Evolutionary conservation across 352 stramenopile species (phyloP), one percentile per base, ranked within the genome.

Genomic region (Globisporangium heterothallicum): DNA sequence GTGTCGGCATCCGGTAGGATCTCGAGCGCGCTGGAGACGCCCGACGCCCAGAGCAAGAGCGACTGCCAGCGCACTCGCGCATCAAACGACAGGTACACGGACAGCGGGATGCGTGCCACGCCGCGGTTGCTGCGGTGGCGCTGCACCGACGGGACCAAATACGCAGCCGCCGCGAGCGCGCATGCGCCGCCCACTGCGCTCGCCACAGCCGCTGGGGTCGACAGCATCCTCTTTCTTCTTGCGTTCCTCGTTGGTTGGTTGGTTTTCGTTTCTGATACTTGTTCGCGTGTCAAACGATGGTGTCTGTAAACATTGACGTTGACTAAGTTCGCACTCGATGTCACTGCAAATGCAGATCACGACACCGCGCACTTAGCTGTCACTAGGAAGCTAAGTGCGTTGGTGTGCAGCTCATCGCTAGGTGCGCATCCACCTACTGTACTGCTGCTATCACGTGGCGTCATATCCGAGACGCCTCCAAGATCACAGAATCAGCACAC

Each of bases 31-130:
- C 54, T 60, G 0, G 74, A 78, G 34, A 76, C 74, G 1, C 77
- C 68, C 0, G 61, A 77, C 14, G 68, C 24, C 59, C 63, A 65
- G 12, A 83, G 63, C n/a, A 79, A 25, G 29, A 69, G 59, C 24
- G 59, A 64, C n/a, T 79, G 72, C 4, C 80, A 49, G 7, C 63
- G 65, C 30, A 84, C 70, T 6, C 62, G 54, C 9, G 70, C 25
- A 29, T 67, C 66, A 53, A 88, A 88, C 46, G 62, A 65, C 36
- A 84, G 53, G 19, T 75, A 63, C 30, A 49, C 51, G 19, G 45
- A 24, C 8, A 68, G 22, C 43, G 78, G 67, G 4, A 88, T 65
- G 30, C 24, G 45, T 2, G 30, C 4, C 12, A 55, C 29, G 19
- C 35, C 43, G 16, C 42, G 5, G 42, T 46, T 19, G 8, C 42